A percentile compares a stretch with the other conserved stretches of the same genome.
phyloP scores from a whole-genome alignment of 2,329 filamentous ascomycete genomes.

The Paecilomyces sp. region DNA sequence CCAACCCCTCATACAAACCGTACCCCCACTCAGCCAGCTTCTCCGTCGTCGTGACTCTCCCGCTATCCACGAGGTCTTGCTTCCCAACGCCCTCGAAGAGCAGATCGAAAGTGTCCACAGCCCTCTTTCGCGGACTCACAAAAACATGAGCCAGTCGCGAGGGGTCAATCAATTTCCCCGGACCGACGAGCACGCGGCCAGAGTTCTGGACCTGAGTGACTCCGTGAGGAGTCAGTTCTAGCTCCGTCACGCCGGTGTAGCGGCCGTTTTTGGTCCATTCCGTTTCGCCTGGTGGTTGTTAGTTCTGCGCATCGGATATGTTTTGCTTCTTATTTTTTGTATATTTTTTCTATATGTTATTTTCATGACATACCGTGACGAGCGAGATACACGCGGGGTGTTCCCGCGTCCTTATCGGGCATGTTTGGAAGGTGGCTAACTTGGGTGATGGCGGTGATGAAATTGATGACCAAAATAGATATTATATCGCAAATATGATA shows the following conservation, averaged over 20 bases:
- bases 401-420: constrained; percentile 30
- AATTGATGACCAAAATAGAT: background rate
- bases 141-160: constrained; percentile 40
- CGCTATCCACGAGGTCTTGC: constrained; percentile 10
- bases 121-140: constrained; percentile 45
- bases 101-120: constrained; percentile 43
- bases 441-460: background rate
- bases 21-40: constrained; percentile 56
- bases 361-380: constrained; percentile 25
- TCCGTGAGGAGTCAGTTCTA: constrained; percentile 36
- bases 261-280: constrained; percentile 43
- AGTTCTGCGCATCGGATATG: background rate
- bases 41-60: constrained; percentile 43
- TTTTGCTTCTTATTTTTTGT: background rate
- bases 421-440: constrained; percentile 12
- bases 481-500: background rate
- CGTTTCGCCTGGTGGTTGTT: constrained; percentile 25
- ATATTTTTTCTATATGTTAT: background rate
- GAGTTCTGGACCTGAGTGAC: constrained; percentile 40
- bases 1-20: constrained; percentile 55
- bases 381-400: constrained; percentile 31
- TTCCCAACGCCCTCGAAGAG: constrained; percentile 27
- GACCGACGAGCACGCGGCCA: constrained; percentile 41
- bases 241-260: constrained; percentile 40
- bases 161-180: constrained; percentile 46